A percentile compares a stretch with the other conserved stretches of the same genome.
Conservation (phyloP, 305 asterid genomes). For the Solanum hybrid region DNA sequence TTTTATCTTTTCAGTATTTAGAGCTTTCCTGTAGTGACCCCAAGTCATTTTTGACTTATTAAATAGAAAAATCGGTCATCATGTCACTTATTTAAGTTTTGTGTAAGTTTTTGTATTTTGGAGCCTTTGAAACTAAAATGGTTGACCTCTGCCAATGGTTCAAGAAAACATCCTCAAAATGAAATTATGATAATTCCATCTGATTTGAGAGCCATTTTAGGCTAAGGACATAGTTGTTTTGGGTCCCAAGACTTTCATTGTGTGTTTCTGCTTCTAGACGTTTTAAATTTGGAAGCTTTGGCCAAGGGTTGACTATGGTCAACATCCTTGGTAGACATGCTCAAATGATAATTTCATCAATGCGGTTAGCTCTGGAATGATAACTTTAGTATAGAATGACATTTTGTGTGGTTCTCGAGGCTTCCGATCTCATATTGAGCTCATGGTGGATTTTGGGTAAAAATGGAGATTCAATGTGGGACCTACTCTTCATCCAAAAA, state of each 20-base stretch:
- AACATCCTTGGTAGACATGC: not conserved
- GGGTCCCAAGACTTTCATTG: not conserved
- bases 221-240: not conserved
- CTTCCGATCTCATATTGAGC: not conserved
- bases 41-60: not conserved
- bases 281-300: not conserved
- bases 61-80: too few relatives aligned
- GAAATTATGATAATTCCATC: too few relatives aligned
- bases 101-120: not conserved
- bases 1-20: too few relatives aligned
- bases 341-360: not conserved
- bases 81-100: not conserved
- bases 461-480: not conserved
- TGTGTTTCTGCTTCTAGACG: not conserved
- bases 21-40: not conserved
- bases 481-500: not conserved
- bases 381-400: not conserved
- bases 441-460: not conserved
- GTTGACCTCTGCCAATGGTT: not conserved
- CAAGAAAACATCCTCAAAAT: not conserved
- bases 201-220: not conserved
- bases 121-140: not conserved
- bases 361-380: not conserved
- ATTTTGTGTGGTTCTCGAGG: not conserved
- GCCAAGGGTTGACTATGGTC: not conserved